Percentiles rank a stretch among this genome's conserved stretches.
Conservation (phyloP, 106 monocot genomes). For the Phalaenopsis equestris region DNA sequence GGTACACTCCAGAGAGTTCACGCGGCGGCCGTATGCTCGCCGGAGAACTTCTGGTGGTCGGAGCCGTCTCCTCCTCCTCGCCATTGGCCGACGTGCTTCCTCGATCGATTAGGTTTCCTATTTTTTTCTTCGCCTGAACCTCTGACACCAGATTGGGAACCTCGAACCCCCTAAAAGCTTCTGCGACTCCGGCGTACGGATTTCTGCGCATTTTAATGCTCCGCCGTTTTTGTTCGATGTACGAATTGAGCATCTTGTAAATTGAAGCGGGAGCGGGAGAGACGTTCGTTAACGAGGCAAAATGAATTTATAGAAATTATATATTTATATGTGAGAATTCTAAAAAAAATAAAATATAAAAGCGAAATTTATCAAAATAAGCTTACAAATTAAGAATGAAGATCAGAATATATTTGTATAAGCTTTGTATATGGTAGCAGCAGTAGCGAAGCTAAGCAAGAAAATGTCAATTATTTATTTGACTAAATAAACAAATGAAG, state of each 20-base stretch:
- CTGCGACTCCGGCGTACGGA: neutral
- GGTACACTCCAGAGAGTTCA: slow-evolving; percentile 10
- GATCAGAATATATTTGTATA: no score
- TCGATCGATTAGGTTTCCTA: neutral
- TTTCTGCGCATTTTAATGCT: neutral
- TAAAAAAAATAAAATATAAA: no score
- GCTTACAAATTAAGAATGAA: no score
- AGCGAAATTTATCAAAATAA: no score
- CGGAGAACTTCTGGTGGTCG: slow-evolving; percentile 13
- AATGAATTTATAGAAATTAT: no score
- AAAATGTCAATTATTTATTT: no score
- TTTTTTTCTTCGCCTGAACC: neutral
- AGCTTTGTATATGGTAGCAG: no score
- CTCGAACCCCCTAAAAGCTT: neutral
- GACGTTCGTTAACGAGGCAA: no score
- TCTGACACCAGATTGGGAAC: neutral
- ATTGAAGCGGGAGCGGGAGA: neutral
- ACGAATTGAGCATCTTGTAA: neutral
- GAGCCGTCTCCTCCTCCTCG: slow-evolving; percentile 6
- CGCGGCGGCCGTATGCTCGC: slow-evolving; percentile 16
- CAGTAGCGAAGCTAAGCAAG: no score
- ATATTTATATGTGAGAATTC: no score
- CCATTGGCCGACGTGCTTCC: neutral
- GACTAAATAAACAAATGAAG: no score
- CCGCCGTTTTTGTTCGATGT: neutral